Evolutionary conservation across 495 filamentous ascomycete species (phyloP).

Genomic region (Letharia lupina): DNA sequence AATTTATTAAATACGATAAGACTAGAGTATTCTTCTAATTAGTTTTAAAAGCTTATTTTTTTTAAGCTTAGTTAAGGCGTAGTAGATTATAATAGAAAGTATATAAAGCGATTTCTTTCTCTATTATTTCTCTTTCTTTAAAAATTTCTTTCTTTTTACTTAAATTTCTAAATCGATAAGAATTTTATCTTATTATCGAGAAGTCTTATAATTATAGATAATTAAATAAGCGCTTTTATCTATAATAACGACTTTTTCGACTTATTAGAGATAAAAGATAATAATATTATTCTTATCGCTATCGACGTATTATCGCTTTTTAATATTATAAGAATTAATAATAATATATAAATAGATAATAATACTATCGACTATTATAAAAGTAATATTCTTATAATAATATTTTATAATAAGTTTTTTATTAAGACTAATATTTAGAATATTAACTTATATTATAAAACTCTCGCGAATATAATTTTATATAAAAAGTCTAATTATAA

Average conservation of each 20-base stretch:
- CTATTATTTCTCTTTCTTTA: not conserved
- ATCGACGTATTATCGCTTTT: too few relatives aligned
- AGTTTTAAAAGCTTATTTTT: not conserved
- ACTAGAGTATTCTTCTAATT: not conserved
- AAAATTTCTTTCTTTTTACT: not conserved
- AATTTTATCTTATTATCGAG: not conserved
- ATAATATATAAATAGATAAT: too few relatives aligned
- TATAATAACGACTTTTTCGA: not conserved
- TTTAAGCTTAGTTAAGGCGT: not conserved
- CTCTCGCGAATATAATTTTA: too few relatives aligned
- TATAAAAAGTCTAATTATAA: too few relatives aligned
- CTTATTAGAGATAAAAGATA: not conserved
- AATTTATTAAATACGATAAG: too few relatives aligned
- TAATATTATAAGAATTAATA: too few relatives aligned
- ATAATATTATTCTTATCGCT: not conserved
- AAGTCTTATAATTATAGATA: not conserved
- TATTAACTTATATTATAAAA: too few relatives aligned
- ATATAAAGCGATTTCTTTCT: not conserved
- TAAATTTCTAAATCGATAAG: not conserved
- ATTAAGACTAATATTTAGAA: too few relatives aligned
- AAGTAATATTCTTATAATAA: too few relatives aligned
- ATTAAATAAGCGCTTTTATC: not conserved
- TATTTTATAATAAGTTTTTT: too few relatives aligned
- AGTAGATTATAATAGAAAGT: not conserved
- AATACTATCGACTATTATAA: too few relatives aligned